A percentile compares a stretch with the other conserved stretches of the same genome.
These are phyloP conservation scores for Trichoderma orchidacearum DNA, from an alignment of 495 filamentous ascomycete genomes.

Conservation along the genomic window DNA sequence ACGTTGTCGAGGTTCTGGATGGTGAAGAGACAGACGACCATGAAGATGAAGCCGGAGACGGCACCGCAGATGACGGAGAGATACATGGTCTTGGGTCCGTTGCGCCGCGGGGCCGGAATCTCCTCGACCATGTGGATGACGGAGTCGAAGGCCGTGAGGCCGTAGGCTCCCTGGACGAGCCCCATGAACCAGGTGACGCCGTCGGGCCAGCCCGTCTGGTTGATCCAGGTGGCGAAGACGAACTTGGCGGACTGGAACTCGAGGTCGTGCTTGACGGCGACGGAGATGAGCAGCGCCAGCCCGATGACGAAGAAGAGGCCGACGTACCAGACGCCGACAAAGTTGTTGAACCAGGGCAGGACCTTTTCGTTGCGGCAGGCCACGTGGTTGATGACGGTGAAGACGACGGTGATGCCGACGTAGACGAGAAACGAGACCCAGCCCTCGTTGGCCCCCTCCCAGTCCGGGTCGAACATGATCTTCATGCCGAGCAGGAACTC, in stretches of 20 bases:
- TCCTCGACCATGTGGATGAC: conserved; percentile 18
- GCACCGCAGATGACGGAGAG: conserved; percentile 24
- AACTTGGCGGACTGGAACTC: conserved; percentile 23
- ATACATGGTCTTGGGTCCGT: conserved; percentile 20
- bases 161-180: conserved; percentile 20
- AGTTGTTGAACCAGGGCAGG: conserved; percentile 34
- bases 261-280: conserved; percentile 22
- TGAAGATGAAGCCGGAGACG: conserved; percentile 17
- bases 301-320: conserved; percentile 30
- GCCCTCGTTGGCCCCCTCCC: conserved; percentile 22
- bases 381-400: conserved; percentile 30
- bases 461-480: conserved; percentile 24
- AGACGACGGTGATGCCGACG: conserved; percentile 20
- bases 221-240: conserved; percentile 5
- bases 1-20: conserved; percentile 15
- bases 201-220: conserved; percentile 7
- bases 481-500: conserved; percentile 34
- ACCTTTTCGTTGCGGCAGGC: conserved; percentile 29
- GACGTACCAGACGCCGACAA: conserved; percentile 33
- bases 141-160: conserved; percentile 9
- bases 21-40: conserved; percentile 20
- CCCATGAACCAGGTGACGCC: conserved; percentile 24
- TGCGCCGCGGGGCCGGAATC: conserved; percentile 16
- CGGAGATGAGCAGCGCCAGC: conserved; percentile 28
- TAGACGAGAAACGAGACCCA: conserved; percentile 34